Conservation (phyloP, 2,329 filamentous ascomycete genomes). For the Exophiala sideris region DNA sequence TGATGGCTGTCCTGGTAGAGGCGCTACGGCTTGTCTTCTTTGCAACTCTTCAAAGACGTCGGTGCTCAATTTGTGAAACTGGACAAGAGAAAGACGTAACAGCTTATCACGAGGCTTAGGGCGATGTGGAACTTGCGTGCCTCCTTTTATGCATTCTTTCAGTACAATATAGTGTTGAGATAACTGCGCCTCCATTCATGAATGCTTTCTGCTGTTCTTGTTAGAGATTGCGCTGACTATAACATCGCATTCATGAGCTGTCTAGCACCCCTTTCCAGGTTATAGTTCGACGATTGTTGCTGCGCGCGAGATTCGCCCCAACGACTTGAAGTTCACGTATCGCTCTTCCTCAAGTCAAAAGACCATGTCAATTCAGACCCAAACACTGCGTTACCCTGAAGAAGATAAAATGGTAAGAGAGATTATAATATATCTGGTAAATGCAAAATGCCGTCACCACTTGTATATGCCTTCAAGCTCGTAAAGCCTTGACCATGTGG, state of each 20-base stretch:
- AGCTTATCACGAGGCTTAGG: conserved; percentile 92
- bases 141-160: conserved; percentile 64
- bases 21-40: conserved; percentile 69
- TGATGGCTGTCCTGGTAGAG: conserved; percentile 36
- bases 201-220: conserved; percentile 60
- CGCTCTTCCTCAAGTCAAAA: too few species aligned
- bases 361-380: too few species aligned
- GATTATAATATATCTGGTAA: too few species aligned
- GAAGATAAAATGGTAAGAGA: too few species aligned
- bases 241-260: too few species aligned
- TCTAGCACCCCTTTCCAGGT: too few species aligned
- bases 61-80: conserved; percentile 96
- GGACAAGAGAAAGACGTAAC: conserved; percentile 79
- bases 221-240: conserved; percentile 64
- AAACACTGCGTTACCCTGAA: too few species aligned
- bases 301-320: too few species aligned
- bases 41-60: conserved; percentile 95
- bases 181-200: conserved; percentile 65
- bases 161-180: conserved; percentile 78
- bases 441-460: too few species aligned
- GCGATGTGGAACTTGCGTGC: conserved; percentile 22
- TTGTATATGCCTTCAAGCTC: too few species aligned
- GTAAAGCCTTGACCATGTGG: neutral
- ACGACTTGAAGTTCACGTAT: too few species aligned
- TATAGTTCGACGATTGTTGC: neutral